Conservation (phyloP, 1,284 basidiomycete genomes). For the Marasmius sp. region DNA sequence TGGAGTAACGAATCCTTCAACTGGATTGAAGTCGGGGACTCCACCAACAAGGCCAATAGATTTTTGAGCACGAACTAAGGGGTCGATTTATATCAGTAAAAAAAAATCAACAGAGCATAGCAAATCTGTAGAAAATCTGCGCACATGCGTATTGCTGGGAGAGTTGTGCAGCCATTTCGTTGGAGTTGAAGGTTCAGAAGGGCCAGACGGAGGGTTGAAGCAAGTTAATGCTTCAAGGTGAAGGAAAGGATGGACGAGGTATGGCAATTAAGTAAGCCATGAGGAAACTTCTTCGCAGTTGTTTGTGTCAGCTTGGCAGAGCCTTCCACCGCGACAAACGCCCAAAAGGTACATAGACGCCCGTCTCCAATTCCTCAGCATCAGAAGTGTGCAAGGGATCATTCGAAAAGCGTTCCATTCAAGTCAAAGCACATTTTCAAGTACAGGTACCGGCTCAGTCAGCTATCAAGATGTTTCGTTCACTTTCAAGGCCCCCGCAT, state of each 20-base stretch:
- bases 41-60: constrained; percentile 83
- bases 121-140: constrained; percentile 31
- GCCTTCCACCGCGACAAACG: no score
- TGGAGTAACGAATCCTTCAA: constrained; percentile 67
- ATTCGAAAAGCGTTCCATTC: no score
- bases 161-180: constrained; percentile 60
- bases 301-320: no score
- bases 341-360: no score
- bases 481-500: constrained; percentile 35
- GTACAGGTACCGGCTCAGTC: no score
- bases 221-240: constrained; percentile 76
- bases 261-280: constrained; percentile 1
- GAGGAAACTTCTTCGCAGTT: neutral
- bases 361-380: no score
- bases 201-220: constrained; percentile 49
- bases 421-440: no score
- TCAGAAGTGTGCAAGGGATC: no score
- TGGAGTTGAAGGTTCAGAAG: constrained; percentile 32
- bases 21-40: constrained; percentile 71
- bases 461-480: neutral
- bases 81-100: constrained; percentile 5
- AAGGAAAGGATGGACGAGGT: constrained; percentile 20
- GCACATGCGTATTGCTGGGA: constrained; percentile 81
- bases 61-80: constrained; percentile 90
- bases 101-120: constrained; percentile 1